Percentiles rank a stretch among this genome's conserved stretches.
Conservation (phyloP, 2,329 filamentous ascomycete species). For the Penicillium sp. region DNA sequence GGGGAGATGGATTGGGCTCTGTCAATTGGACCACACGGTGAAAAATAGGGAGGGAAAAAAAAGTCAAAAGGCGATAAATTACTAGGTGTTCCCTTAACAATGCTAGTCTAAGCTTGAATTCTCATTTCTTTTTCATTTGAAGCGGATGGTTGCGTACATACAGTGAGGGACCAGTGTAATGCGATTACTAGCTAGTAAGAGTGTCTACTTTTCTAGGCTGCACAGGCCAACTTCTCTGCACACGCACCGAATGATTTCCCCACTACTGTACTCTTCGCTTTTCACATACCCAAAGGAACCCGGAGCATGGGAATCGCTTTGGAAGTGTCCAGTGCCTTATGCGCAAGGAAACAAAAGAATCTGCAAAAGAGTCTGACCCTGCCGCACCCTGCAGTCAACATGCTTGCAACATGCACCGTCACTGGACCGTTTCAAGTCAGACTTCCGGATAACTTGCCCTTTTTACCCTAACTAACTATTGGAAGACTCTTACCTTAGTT, state of each 20-base stretch:
- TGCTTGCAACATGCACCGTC: slow-evolving; percentile 1
- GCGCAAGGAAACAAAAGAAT: not conserved
- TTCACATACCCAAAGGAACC: not conserved
- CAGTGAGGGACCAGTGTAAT: slow-evolving; percentile 7
- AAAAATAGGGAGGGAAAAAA: not conserved
- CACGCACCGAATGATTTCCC: slow-evolving; percentile 5
- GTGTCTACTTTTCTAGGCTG: not conserved
- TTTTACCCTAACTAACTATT: not conserved
- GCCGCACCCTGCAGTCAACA: slow-evolving; percentile 14
- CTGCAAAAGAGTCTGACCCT: slow-evolving; percentile 12
- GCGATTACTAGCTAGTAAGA: slow-evolving; percentile 9
- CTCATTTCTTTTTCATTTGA: slow-evolving; percentile 5
- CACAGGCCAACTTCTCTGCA: slow-evolving; percentile 6
- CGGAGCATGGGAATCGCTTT: not conserved
- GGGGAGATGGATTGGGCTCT: not conserved
- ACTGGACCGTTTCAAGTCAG: not conserved
- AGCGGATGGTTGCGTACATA: slow-evolving; percentile 26
- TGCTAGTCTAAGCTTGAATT: not conserved
- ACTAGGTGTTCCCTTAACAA: not conserved
- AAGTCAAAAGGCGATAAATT: not conserved
- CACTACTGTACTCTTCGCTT: not conserved
- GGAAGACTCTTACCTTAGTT: not conserved
- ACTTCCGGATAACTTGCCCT: not conserved
- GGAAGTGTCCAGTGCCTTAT: not conserved
- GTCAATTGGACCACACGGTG: not conserved